Evolutionary conservation across 768 basidiomycete genomes (phyloP).

Genomic region (Royoungia palumana): DNA sequence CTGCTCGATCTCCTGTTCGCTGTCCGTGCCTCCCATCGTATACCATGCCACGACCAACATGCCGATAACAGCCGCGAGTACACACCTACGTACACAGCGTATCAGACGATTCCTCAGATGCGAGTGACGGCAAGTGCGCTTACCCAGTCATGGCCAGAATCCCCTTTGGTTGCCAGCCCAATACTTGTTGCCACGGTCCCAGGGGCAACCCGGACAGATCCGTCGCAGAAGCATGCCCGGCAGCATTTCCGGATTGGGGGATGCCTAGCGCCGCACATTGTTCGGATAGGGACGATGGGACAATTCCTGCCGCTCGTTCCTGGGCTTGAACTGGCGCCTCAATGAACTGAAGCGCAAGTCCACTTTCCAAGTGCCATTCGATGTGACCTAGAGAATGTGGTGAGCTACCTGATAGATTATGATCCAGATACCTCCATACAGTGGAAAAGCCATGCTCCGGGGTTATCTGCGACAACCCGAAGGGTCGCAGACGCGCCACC

Average conservation of each 20-base stretch:
- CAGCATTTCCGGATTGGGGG: slow-evolving; percentile 79
- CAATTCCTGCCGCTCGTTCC: slow-evolving; percentile 36
- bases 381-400: slow-evolving; percentile 59
- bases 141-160: slow-evolving; percentile 76
- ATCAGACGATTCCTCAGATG: not conserved
- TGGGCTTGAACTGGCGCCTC: slow-evolving; percentile 77
- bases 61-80: slow-evolving; percentile 80
- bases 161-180: slow-evolving; percentile 72
- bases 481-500: slow-evolving; percentile 65
- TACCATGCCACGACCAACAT: slow-evolving; percentile 88
- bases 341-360: slow-evolving; percentile 82
- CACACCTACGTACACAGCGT: slow-evolving; percentile 50
- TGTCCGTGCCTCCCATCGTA: slow-evolving; percentile 63
- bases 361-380: slow-evolving; percentile 82
- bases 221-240: slow-evolving; percentile 65
- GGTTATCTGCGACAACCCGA: slow-evolving; percentile 85
- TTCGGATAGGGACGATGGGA: slow-evolving; percentile 62
- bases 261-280: slow-evolving; percentile 67
- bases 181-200: slow-evolving; percentile 70
- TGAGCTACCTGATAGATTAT: not conserved
- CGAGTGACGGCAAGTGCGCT: slow-evolving; percentile 15
- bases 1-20: slow-evolving; percentile 79
- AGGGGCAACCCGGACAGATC: slow-evolving; percentile 63
- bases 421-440: slow-evolving; percentile 43
- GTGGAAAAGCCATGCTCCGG: slow-evolving; percentile 86